Evolutionary conservation across 768 basidiomycete genomes (phyloP), one percentile per base, ranked within the genome.

Genomic region (Rhodocollybia butyracea): DNA sequence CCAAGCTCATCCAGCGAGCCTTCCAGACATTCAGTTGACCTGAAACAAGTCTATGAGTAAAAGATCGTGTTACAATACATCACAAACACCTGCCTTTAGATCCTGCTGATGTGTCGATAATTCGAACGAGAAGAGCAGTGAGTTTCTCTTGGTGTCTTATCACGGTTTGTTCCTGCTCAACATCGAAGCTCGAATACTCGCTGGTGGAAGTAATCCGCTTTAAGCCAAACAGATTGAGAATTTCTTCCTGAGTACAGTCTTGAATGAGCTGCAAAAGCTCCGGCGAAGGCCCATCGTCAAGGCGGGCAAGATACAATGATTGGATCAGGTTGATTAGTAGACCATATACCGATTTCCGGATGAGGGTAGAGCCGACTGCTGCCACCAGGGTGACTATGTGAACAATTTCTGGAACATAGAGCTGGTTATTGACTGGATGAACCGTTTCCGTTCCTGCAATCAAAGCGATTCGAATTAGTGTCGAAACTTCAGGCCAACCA

Each of bases 1-100:
- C 84, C 55, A 97, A 68, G 39, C 91, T 85, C 88, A 94, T 94
- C 93, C 94, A 96, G 32, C 94, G 80, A 26, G 94, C 91, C 56
- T 89, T 82, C 94, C 94, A 97, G 3, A 89, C 82, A 64, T 97
- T 97, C 29, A 89, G 70, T 3, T 92, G 68, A 11, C 86, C 91
- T 91, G 53, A 45, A 46, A 30, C 5, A 57, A 43, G 63, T 46
- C 40, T 11, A 30, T 19, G 5, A 19, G 30, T 40, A 32, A 40
- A 17, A 32, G 45, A n/a, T n/a, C 12, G 38, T 24, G 42, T 27
- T 30, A 34, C 41, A 36, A 31, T 6, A 27, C 22, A n/a, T 30
- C n/a, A 47, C 29, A 15, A 15, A 39, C 26, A 68, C 79, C 51
- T 57, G 94, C 94, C 91, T 67, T 73, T 79, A 2, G 84, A 83